Base-by-base conservation (phyloP, 148 eudicot species). In the Camellia sinensis region DNA sequence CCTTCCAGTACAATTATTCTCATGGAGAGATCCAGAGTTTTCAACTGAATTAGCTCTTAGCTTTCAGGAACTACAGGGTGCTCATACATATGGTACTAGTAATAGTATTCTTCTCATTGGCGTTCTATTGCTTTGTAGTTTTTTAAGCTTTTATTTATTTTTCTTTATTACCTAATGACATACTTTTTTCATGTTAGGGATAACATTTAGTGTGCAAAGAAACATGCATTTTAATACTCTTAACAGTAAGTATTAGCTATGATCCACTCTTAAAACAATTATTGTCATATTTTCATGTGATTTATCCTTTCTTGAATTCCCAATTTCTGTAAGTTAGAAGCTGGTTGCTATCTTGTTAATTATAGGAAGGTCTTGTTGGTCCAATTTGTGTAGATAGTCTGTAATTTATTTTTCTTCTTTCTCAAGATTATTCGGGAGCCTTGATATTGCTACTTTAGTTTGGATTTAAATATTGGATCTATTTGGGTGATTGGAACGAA, bases 11-110 rank as follows among this genome's bases (percentile, higher is more conserved):
- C 98, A 81, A 94, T 97, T 76, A 94, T n/a, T 97, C 80, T 97
- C 99, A 40, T 97, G 99, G 99, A 91, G 92, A 82, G 99, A 97
- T 88, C 98, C 97, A 6, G 98, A 92, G 59, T 90, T 65, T 86
- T 90, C 93, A 66, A 88, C 89, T 46, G 98, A 97, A 75, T 74
- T 97, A 79, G 99, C 99, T 72, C 98, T 97, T 80, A 97, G 99
- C 88, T 97, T 97, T 85, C 97, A 92, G 82, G 99, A 97, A 84
- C 80, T 65, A 86, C 97, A 59, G 98, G 98, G 64, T 94, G 98
- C 90, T 91, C 95, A 75, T 91, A 91, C 84, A 90, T 94, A 84
- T 97, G 99, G 99, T 91, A 81, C 54, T 71, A 52, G 48, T 57
- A 45, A 79, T 57, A 62, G 1, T 9, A 18, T n/a, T 60, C 48